These are phyloP conservation scores for Ustulina deusta DNA, from an alignment of 2,329 filamentous ascomycete genomes.

Conservation along the genomic window DNA sequence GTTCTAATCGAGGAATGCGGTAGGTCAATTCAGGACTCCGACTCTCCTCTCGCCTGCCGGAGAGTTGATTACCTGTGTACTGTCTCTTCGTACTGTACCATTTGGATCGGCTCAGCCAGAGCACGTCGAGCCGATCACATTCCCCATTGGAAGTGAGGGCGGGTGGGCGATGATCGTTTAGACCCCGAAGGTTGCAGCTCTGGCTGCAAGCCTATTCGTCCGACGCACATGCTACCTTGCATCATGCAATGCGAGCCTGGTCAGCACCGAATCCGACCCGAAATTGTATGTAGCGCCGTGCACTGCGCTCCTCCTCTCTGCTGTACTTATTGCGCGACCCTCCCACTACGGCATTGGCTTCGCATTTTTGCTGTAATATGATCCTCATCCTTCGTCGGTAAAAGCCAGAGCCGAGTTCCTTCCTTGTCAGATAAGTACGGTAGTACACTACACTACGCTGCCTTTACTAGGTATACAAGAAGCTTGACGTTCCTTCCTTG, in stretches of 20 bases:
- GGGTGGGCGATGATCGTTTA: conserved; percentile 6
- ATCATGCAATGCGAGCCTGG: background rate
- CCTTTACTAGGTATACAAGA: background rate
- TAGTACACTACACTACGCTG: background rate
- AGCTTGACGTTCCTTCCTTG: background rate
- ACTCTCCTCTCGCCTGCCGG: conserved; percentile 4
- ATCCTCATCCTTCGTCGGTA: conserved; percentile 6
- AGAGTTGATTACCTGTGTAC: background rate
- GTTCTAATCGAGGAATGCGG: too few species aligned
- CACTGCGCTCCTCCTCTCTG: background rate
- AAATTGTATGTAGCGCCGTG: conserved; percentile 12
- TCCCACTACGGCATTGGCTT: background rate
- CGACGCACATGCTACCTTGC: conserved; percentile 19
- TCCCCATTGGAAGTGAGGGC: conserved; percentile 15
- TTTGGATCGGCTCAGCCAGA: conserved; percentile 8
- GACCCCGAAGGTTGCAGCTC: conserved; percentile 16
- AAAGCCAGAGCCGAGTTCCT: background rate
- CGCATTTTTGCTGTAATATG: background rate
- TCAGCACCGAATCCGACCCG: conserved; percentile 5
- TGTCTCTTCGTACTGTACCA: conserved; percentile 3
- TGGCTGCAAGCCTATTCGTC: conserved; percentile 28
- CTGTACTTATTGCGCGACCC: background rate
- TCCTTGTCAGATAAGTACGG: background rate
- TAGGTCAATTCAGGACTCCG: conserved; percentile 16
- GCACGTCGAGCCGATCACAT: conserved; percentile 26